These are phyloP conservation scores for Lipomyces lipofer DNA, from an alignment of 805 yeast genomes.

Conservation along the genomic window DNA sequence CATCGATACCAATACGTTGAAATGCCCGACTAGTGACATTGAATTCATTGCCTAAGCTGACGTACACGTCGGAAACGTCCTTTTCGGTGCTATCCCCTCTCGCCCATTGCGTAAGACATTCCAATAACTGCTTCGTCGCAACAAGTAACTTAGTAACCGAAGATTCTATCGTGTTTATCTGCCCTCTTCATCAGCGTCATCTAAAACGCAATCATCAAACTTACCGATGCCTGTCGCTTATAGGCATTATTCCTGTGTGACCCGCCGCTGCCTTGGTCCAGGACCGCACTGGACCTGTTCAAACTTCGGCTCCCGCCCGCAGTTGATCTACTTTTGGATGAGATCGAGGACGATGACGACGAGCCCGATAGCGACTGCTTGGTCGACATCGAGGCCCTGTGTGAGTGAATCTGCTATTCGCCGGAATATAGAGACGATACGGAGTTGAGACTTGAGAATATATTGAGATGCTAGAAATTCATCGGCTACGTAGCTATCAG, in stretches of 20 bases:
- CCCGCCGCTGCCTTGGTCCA: background rate
- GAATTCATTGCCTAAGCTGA: constrained; percentile 89
- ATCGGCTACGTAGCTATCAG: no score
- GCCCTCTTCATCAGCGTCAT: background rate
- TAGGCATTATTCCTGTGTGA: constrained; percentile 3
- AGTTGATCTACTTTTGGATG: no score
- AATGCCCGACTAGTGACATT: constrained; percentile 82
- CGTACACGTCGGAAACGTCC: constrained; percentile 87
- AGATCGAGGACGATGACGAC: no score
- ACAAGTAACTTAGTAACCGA: constrained; percentile 77
- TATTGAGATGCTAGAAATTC: no score
- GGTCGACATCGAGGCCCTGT: no score
- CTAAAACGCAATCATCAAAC: background rate
- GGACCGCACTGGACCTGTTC: background rate
- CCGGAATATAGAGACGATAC: no score
- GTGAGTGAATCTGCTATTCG: no score
- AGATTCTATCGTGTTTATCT: constrained; percentile 58
- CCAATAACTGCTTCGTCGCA: constrained; percentile 85
- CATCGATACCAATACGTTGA: constrained; percentile 73
- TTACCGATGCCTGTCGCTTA: constrained; percentile 12
- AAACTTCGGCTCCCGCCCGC: background rate
- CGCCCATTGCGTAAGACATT: constrained; percentile 88
- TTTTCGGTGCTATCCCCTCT: constrained; percentile 72
- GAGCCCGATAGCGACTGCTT: no score
- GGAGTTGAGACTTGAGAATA: no score